A percentile compares a stretch with the other conserved stretches of the same genome.
Conservation (phyloP, 148 eudicot genomes). For the Gaultheria prostrata region DNA sequence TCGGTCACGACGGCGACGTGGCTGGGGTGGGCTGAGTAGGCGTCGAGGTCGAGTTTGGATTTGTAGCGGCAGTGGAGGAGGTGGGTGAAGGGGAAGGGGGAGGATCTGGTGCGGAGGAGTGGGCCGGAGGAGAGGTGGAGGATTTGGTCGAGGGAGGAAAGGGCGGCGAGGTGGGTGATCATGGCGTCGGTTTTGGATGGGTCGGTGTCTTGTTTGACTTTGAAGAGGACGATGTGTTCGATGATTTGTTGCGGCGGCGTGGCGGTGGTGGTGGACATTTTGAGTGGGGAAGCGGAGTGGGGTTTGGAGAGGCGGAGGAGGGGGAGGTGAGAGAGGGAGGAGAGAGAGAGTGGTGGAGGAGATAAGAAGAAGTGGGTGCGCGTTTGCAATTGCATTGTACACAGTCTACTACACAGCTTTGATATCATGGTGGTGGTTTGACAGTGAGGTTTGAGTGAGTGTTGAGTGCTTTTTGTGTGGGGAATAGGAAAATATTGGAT, state of each 20-base stretch:
- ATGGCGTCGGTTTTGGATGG: slow-evolving; percentile 43
- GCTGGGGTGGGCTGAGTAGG: slow-evolving; percentile 53
- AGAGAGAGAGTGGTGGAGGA: background rate
- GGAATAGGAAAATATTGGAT: background rate
- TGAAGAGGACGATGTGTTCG: slow-evolving; percentile 83
- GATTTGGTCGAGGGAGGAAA: slow-evolving; percentile 45
- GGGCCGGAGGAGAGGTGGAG: slow-evolving; percentile 58
- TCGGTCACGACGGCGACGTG: slow-evolving; percentile 57
- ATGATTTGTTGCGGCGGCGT: slow-evolving; percentile 21
- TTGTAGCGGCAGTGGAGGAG: slow-evolving; percentile 70
- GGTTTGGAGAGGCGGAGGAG: slow-evolving; percentile 22
- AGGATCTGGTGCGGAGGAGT: slow-evolving; percentile 34
- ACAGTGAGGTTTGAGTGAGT: background rate
- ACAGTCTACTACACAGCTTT: background rate
- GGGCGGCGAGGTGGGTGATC: slow-evolving; percentile 51
- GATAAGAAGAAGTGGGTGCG: background rate
- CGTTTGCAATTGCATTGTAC: background rate
- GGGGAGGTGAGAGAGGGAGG: slow-evolving; percentile 5
- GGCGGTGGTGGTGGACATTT: slow-evolving; percentile 30
- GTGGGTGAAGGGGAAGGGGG: slow-evolving; percentile 59
- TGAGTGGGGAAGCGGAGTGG: slow-evolving; percentile 25
- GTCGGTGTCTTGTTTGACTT: slow-evolving; percentile 49
- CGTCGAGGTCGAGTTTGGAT: slow-evolving; percentile 48
- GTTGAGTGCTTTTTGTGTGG: background rate
- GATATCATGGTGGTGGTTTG: background rate